phyloP scores from a whole-genome alignment of 345 rosid species.

The Boechera retrofracta region DNA sequence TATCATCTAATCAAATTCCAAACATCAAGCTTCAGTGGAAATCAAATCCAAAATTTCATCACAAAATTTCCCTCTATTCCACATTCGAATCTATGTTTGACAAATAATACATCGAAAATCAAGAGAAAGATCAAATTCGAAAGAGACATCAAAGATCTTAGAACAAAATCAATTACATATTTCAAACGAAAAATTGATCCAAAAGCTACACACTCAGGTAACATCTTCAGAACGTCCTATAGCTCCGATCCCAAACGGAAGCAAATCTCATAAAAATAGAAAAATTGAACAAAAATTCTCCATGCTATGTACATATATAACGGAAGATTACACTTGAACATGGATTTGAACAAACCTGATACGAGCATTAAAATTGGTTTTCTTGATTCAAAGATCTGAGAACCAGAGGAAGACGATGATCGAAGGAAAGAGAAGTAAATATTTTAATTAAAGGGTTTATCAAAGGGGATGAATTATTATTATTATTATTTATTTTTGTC shows the following conservation, averaged over 20 bases:
- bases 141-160: conserved; percentile 24
- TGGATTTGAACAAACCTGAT: conserved; percentile 36
- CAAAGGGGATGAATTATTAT: conserved; percentile 22
- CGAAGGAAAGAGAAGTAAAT: conserved; percentile 23
- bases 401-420: conserved; percentile 40
- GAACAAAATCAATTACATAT: background rate
- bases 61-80: background rate
- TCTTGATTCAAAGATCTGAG: conserved; percentile 44
- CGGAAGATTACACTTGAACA: background rate
- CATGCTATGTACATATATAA: background rate
- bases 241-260: conserved; percentile 34
- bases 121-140: conserved; percentile 10
- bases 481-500: background rate
- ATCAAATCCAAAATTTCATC: conserved; percentile 8
- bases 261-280: conserved; percentile 12
- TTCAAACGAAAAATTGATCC: conserved; percentile 8
- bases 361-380: conserved; percentile 16
- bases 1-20: background rate
- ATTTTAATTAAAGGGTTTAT: conserved; percentile 41
- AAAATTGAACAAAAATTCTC: background rate
- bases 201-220: background rate
- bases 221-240: background rate
- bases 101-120: conserved; percentile 9
- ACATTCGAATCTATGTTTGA: conserved; percentile 17
- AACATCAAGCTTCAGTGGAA: background rate